These are phyloP conservation scores for Pseudoperonospora humuli DNA, from an alignment of 352 stramenopile species.

Conservation along the genomic window DNA sequence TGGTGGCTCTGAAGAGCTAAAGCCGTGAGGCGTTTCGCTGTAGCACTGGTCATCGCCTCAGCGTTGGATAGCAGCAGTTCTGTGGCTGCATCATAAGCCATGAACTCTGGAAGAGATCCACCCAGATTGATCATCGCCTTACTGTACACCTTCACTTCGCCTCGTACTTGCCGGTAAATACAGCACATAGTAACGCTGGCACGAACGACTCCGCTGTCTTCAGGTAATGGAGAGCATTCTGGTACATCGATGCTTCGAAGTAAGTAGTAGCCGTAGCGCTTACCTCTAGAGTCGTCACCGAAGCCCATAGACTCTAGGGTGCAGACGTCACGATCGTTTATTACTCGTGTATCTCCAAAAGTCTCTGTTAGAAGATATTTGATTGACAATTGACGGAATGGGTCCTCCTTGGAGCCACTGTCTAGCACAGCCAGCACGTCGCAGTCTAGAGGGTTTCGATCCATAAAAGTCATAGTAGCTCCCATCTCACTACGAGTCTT, in stretches of 20 bases:
- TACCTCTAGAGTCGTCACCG: conserved; percentile 21
- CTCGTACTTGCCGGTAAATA: conserved; percentile 50
- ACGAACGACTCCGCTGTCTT: conserved; percentile 37
- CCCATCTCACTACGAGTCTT: conserved; percentile 53
- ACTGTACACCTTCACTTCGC: conserved; percentile 41
- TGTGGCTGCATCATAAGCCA: conserved; percentile 36
- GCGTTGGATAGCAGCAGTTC: conserved; percentile 37
- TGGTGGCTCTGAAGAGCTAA: conserved; percentile 5
- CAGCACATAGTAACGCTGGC: conserved; percentile 51
- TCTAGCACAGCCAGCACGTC: conserved; percentile 43
- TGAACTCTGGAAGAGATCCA: conserved; percentile 34
- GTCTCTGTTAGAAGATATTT: conserved; percentile 48
- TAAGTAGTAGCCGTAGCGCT: conserved; percentile 47
- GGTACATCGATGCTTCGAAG: conserved; percentile 44
- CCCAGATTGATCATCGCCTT: conserved; percentile 49
- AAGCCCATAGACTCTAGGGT: conserved; percentile 48
- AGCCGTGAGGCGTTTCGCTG: conserved; percentile 39
- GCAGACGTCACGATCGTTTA: conserved; percentile 45
- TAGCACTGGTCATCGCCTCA: conserved; percentile 29
- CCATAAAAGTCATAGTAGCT: conserved; percentile 37
- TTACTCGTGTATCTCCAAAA: conserved; percentile 30
- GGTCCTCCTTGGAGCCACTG: conserved; percentile 31
- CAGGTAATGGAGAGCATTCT: conserved; percentile 36
- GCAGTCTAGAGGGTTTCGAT: conserved; percentile 33
- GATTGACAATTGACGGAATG: conserved; percentile 45